Base-by-base conservation (phyloP, 208 protist species). In the Vickermania spadyakhi region DNA sequence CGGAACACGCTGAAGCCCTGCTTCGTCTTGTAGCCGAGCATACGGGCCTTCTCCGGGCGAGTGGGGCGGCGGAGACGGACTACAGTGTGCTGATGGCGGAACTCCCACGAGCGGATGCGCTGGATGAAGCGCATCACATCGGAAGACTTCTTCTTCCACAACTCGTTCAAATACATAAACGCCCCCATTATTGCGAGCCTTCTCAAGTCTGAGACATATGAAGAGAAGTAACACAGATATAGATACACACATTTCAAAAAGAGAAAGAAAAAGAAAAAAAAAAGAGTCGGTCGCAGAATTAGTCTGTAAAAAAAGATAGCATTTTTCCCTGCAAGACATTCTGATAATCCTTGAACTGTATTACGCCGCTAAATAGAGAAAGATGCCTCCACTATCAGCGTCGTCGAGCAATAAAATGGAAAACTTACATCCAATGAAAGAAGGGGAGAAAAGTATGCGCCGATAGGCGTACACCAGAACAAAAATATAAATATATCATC, bases 111-210 rank as follows among this genome's bases (percentile, higher is more conserved):
- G 66, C 99, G 94, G 49, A 99, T 81, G 68, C 99, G 95, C 64
- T 96, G 84, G 49, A 99, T 89, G 94, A 99, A 99, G 77, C 98
- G 94, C 74, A 99, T 90, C 71, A 98, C 98, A 93, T 99, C 99
- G 80, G 92, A 98, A 92, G 99, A 99, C 89, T 99, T 99, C 84
- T 99, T 98, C 80, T 97, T 98, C 95, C 97, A 99, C 30, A 99
- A 79, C 85, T 99, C 98, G 59, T 98, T 91, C 72, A 99, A 63
- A 82, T 99, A 99, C 86, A 98, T 99, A 93, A 99, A 99, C 55
- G 98, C 97, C 54, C 98, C 98, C 97, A 98, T 98, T 51, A 42
- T 84, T 64, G 53, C 56, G 72, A 31, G 60, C 65, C 18, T 45
- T 18, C 18, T 18, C 36, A 18, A 18, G 7, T 18, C 18, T n/a